Base-by-base conservation (phyloP, 108 stramenopile species). In the Pseudonitzschia multiseries region DNA sequence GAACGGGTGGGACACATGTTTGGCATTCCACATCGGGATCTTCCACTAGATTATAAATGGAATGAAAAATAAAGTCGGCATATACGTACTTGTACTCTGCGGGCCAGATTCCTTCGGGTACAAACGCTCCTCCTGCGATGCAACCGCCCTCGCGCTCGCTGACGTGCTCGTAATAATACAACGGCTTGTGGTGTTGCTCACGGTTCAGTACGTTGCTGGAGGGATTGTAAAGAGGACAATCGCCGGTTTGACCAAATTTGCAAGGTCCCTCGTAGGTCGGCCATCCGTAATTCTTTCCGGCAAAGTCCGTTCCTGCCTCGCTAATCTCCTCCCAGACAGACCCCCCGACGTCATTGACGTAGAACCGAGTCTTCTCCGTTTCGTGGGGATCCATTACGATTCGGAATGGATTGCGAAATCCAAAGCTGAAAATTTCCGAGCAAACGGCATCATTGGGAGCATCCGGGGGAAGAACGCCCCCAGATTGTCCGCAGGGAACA, bases 341-440 rank as follows among this genome's bases (percentile, higher is more conserved):
- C 26, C 59, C 76, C 17, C 80, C 76, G 20, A 81, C 80, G 43
- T 81, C 80, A 29, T 70, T 70, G 42, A 81, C 52, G 36, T 42
- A 71, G 41, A 81, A 73, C 0, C 33, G 60, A 13, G 61, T 62
- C 33, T 54, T 69, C 15, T 72, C 66, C 18, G 31, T 62, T 33
- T 53, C 56, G 36, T 69, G 67, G 2, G 80, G 80, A 69, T 81
- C 69, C 75, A 77, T 65, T 1, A 63, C 71, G n/a, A 81, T 51
- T 8, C 76, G 71, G 44, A 65, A 81, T 22, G 80, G 80, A 62
- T 81, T 81, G 22, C 80, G 80, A 41, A 81, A 62, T 2, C 80
- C 80, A 41, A 32, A 60, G 44, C 60, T 62, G 50, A 68, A 81
- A 26, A 80, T 70, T 67, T 80, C 75, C 24, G 56, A 28, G 46